Conservation (phyloP, 495 filamentous ascomycete genomes). For the Podospora anserina region DNA sequence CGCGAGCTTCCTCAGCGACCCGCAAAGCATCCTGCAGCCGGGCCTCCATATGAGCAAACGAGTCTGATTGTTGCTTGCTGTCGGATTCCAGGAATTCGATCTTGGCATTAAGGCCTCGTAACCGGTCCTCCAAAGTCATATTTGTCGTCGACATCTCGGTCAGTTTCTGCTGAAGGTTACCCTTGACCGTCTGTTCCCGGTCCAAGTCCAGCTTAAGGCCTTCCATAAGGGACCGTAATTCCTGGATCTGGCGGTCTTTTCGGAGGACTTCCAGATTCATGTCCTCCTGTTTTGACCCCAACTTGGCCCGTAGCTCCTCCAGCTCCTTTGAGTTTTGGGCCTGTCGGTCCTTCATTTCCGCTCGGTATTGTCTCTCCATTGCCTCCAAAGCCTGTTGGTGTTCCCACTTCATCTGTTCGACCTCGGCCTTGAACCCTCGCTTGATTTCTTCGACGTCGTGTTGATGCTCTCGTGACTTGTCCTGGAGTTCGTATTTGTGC, state of each 20-base stretch:
- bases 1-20: slow-evolving; percentile 64
- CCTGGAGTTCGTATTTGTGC: slow-evolving; percentile 42
- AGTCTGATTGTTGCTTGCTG: slow-evolving; percentile 76
- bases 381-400: slow-evolving; percentile 49
- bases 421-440: slow-evolving; percentile 36
- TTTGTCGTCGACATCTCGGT: slow-evolving; percentile 60
- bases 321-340: slow-evolving; percentile 59
- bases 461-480: slow-evolving; percentile 34
- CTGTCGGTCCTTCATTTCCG: slow-evolving; percentile 59
- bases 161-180: slow-evolving; percentile 48
- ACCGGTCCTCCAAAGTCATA: slow-evolving; percentile 66
- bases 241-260: slow-evolving; percentile 59
- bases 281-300: slow-evolving; percentile 61
- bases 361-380: slow-evolving; percentile 32
- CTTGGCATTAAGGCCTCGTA: slow-evolving; percentile 68
- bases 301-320: slow-evolving; percentile 58
- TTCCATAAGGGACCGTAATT: slow-evolving; percentile 52
- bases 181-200: slow-evolving; percentile 42
- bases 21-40: slow-evolving; percentile 72
- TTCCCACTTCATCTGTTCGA: slow-evolving; percentile 27
- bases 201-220: slow-evolving; percentile 57
- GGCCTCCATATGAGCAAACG: slow-evolving; percentile 72
- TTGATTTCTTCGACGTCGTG: slow-evolving; percentile 38
- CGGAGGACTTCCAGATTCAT: slow-evolving; percentile 58
- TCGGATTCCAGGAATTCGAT: slow-evolving; percentile 87